Evolutionary conservation across 306 rosid species (phyloP), one percentile per base, ranked within the genome.

Genomic region (Corylus americana): DNA sequence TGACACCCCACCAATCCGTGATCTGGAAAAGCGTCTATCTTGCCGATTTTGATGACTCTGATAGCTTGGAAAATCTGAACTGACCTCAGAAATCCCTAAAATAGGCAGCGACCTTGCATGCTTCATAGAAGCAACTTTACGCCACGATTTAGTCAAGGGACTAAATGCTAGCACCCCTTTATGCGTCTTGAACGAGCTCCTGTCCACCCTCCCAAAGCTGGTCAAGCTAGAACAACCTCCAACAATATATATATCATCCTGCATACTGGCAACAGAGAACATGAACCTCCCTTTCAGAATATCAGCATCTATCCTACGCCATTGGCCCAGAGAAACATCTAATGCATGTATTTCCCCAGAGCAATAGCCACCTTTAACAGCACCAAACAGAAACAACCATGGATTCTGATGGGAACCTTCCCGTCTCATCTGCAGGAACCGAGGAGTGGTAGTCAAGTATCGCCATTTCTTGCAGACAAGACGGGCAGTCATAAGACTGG

Each of bases 401-500:
- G 98, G 94, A 83, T 82, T 93, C 79, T 85, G 94, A 87, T 89
- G 83, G n/a, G 77, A 87, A 54, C 98, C 97, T 69, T 93, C 98
- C 76, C 80, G 87, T 87, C 99, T 93, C 96, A 96, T 83, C 75
- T 91, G 93, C 73, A 91, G 87, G 80, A 96, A 96, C 63, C 99
- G 94, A 66, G 87, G 80, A 57, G 97, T 88, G 82, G 94, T 84
- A 27, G 97, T 93, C 86, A 96, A 77, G 82, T 87, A 81, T 84
- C 90, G 88, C 99, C 99, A 96, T 74, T 91, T 96, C 86, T 86
- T 96, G 90, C 99, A 96, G 71, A 96, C 99, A 74, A 96, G 98
- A 27, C 99, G 97, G 2, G 99, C 96, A 78, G 92, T 93, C 98
- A 93, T 93, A 79, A 96, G 93, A 87, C 92, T 88, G 3, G 89